A percentile compares a stretch with the other conserved stretches of the same genome.
Conservation (phyloP, 2,329 filamentous ascomycete genomes). For the Epichloe uncinata region DNA sequence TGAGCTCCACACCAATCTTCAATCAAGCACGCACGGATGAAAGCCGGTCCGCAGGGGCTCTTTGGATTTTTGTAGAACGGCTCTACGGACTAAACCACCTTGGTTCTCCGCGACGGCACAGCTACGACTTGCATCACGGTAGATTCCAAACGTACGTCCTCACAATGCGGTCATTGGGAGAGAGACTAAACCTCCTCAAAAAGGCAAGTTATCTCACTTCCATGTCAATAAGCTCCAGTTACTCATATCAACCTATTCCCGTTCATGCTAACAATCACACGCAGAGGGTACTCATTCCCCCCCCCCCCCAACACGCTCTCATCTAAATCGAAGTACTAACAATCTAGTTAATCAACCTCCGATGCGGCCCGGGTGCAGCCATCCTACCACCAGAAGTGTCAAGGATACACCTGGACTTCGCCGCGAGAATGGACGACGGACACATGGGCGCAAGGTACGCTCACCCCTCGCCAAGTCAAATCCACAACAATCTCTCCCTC, state of each 20-base stretch:
- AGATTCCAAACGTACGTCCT: neutral
- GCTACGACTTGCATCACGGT: neutral
- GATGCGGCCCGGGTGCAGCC: slow-evolving; percentile 71
- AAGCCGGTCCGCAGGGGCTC: slow-evolving; percentile 10
- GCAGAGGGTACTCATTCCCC: slow-evolving; percentile 28
- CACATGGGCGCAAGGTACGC: slow-evolving; percentile 61
- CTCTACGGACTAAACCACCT: neutral
- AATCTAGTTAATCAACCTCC: slow-evolving; percentile 57
- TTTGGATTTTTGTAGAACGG: neutral
- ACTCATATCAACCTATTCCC: neutral
- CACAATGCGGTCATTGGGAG: slow-evolving; percentile 36
- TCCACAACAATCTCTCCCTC: slow-evolving; percentile 12
- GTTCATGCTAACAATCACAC: neutral
- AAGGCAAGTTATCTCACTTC: slow-evolving; percentile 39
- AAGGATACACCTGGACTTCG: slow-evolving; percentile 63
- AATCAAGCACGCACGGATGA: slow-evolving; percentile 10
- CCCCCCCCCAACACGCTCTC: slow-evolving; percentile 1
- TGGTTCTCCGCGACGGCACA: neutral
- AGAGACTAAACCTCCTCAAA: slow-evolving; percentile 62
- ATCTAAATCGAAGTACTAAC: slow-evolving; percentile 8
- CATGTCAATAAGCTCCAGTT: neutral
- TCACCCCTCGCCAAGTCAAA: slow-evolving; percentile 6
- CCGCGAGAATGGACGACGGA: slow-evolving; percentile 45
- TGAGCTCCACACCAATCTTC: neutral
- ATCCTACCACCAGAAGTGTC: slow-evolving; percentile 65